phyloP scores from a whole-genome alignment of 768 basidiomycete species.

The Suillus plorans region DNA sequence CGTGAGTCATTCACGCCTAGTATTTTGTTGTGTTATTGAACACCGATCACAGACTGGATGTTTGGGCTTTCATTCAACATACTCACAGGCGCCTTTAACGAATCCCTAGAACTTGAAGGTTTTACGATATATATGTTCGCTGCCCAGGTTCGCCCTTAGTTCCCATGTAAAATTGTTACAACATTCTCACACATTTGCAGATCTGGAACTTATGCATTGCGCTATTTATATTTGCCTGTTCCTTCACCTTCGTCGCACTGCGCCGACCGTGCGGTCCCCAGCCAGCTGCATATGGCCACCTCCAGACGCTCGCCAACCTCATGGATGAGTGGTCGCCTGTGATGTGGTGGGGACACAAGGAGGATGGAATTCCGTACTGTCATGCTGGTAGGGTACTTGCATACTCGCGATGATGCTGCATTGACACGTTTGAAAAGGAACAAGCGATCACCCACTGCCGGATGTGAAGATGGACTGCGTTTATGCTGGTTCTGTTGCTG shows the following conservation, averaged over 20 bases:
- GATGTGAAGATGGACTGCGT: conserved; percentile 19
- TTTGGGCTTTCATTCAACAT: conserved; percentile 21
- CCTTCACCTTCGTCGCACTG: conserved; percentile 16
- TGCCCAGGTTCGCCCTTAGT: conserved; percentile 19
- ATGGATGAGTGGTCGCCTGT: conserved; percentile 35
- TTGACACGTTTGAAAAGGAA: neutral
- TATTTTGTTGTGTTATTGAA: neutral
- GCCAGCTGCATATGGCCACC: conserved; percentile 32
- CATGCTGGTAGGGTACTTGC: conserved; percentile 19
- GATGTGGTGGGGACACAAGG: conserved; percentile 34
- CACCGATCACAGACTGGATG: conserved; percentile 27
- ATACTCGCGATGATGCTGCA: too few species aligned
- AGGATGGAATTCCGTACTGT: neutral
- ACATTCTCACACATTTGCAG: conserved; percentile 9
- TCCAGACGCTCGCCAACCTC: conserved; percentile 34
- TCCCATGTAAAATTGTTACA: neutral
- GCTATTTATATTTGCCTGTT: conserved; percentile 21
- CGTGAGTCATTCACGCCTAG: conserved; percentile 18
- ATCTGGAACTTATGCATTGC: conserved; percentile 26
- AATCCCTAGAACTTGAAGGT: conserved; percentile 5
- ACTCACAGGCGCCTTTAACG: rapidly evolving
- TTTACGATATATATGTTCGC: conserved; percentile 19
- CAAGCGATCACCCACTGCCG: conserved; percentile 17
- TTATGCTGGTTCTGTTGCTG: conserved; percentile 14
- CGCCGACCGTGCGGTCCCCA: conserved; percentile 23